Conservation (phyloP, 2,329 filamentous ascomycete species). For the Westerdykella aurantiaca region DNA sequence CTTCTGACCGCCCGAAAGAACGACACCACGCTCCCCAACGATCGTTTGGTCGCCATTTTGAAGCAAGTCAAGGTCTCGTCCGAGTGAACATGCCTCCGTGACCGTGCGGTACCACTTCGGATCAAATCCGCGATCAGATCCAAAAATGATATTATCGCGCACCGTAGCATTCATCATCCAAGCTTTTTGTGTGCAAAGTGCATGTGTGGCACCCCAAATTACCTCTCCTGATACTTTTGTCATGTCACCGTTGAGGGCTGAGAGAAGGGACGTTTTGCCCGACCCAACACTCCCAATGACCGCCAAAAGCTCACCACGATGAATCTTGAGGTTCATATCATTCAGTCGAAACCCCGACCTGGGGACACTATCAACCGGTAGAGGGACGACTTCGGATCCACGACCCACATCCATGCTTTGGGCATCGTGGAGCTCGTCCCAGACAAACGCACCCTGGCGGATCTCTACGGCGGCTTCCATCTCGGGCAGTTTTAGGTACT, state of each 20-base stretch:
- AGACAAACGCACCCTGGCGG: too few relatives aligned
- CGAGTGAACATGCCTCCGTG: constrained; percentile 68
- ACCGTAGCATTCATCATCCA: constrained; percentile 88
- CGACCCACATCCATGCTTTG: too few relatives aligned
- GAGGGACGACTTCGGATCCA: too few relatives aligned
- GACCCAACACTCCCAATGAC: constrained; percentile 73
- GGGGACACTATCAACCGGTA: too few relatives aligned
- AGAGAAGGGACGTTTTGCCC: constrained; percentile 77
- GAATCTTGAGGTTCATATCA: constrained; percentile 48
- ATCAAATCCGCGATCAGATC: constrained; percentile 58
- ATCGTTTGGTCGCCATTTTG: constrained; percentile 76
- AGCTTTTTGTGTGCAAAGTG: constrained; percentile 84
- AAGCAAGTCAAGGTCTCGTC: constrained; percentile 75
- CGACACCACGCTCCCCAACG: constrained; percentile 84
- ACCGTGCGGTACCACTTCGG: constrained; percentile 68
- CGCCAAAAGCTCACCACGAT: constrained; percentile 65
- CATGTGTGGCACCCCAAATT: constrained; percentile 59
- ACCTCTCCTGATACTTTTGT: constrained; percentile 61
- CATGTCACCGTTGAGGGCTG: constrained; percentile 84
- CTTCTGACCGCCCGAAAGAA: constrained; percentile 68
- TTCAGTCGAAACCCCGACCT: too few relatives aligned
- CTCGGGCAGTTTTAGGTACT: too few relatives aligned
- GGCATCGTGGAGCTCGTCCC: too few relatives aligned
- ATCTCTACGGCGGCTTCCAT: too few relatives aligned
- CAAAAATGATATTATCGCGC: constrained; percentile 73